Evolutionary conservation across 805 yeast species (phyloP), one percentile per base, ranked within the genome.

Genomic region (Teunomyces funiuensis): DNA sequence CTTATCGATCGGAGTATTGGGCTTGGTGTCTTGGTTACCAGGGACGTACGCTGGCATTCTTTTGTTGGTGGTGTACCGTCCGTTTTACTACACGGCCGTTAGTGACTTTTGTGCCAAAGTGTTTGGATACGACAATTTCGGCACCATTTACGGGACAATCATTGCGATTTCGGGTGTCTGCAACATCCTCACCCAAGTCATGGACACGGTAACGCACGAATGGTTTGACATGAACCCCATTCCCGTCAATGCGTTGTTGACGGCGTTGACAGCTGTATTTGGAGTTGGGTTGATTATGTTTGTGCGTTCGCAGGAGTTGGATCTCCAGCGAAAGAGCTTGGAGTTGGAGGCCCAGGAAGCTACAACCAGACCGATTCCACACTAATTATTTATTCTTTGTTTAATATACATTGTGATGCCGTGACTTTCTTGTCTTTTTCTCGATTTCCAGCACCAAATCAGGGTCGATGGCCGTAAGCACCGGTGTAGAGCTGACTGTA

Each of bases 101-200:
- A 85, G 96, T 1, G 97, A 91, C 62, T 88, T 83, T 60, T 79
- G 89, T 54, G 95, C 96, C 20, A 90, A 90, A 59, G 91, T 90
- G 23, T 90, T 91, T 66, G 98, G 98, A 0, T 89, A 85, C 62
- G 83, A 80, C 41, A 88, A 95, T 1, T 90, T 91, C 64, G 97
- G 97, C 27, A 85, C 89, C 1, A 83, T 91, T 5, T 91, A 91
- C 57, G 98, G 98, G 1, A 65, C 90, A 14, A 74, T 89, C 54
- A 88, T 89, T 55, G 83, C 89, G 43, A 69, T 85, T 45, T 80
- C 95, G 11, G 97, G 97, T 4, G 45, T 84, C n/a, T 78, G 83
- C 61, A 90, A 89, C 61, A 69, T 88, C 51, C 55, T 77, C 5
- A 96, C 88, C 55, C 81, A 84, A 16, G 63, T 67, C 2, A 62